phyloP scores from a whole-genome alignment of 257 asterid species.

The Forsythia suspensa region DNA sequence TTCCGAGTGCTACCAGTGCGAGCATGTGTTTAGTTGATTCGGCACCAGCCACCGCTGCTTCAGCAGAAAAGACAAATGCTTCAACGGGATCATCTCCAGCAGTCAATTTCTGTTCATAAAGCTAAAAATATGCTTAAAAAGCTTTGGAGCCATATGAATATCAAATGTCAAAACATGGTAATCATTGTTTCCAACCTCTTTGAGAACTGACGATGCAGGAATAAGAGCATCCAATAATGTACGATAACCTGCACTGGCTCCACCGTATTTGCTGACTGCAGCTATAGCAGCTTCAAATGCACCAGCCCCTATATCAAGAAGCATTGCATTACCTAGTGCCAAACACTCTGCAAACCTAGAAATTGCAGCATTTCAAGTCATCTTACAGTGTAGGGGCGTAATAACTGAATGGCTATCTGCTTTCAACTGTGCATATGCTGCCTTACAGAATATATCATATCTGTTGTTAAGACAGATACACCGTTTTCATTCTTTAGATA shows the following conservation, averaged over 20 bases:
- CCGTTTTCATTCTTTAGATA: not conserved
- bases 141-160: constrained; percentile 4
- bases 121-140: constrained; percentile 2
- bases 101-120: constrained; percentile 62
- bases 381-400: constrained; percentile 71
- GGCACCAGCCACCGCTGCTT: constrained; percentile 86
- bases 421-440: constrained; percentile 77
- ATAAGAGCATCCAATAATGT: constrained; percentile 90
- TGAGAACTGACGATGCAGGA: constrained; percentile 77
- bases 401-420: constrained; percentile 43
- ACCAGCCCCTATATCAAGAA: constrained; percentile 74
- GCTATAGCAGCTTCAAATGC: constrained; percentile 89
- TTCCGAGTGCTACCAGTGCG: constrained; percentile 62
- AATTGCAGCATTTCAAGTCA: constrained; percentile 16
- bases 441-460: constrained; percentile 84
- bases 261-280: constrained; percentile 94
- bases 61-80: constrained; percentile 78
- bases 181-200: constrained; percentile 55
- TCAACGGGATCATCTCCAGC: constrained; percentile 77
- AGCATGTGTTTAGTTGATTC: constrained; percentile 84
- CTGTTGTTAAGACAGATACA: constrained; percentile 37
- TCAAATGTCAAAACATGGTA: constrained; percentile 1
- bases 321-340: constrained; percentile 15
- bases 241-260: constrained; percentile 93
- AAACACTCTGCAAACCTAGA: constrained; percentile 17